Base-by-base conservation (phyloP, 2,329 filamentous ascomycete species). In the Colletotrichum musae region DNA sequence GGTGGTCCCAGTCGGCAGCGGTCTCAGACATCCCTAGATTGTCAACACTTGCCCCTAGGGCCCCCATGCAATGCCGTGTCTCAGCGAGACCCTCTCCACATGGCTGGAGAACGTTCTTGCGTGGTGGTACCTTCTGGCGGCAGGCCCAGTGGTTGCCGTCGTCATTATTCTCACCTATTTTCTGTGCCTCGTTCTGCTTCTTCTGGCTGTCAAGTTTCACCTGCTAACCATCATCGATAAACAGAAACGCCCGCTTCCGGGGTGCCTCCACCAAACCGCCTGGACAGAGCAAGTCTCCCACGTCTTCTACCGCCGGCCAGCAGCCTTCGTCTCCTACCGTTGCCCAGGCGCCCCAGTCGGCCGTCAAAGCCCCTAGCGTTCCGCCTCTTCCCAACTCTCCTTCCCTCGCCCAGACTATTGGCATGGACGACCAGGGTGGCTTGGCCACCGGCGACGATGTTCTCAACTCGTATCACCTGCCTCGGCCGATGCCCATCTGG, bases 401-500 rank as follows among this genome's bases (percentile, higher is more conserved):
- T 66, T 90, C 89, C 51, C 84, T 92, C 66, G 84, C 89, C 68
- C 87, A 90, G 77, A 90, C 88, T 70, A 91, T 94, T 81, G 89
- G 91, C 58, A 89, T 92, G 83, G 91, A 93, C 75, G 87, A 91
- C 75, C 81, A 87, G 75, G 84, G 81, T 74, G 83, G 85, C 77
- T 78, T 80, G 61, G 73, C 81, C 41, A 83, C 79, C 72, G 83
- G 81, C 68, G 88, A 91, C 74, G 87, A 89, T 65, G 79, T 88
- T 59, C 84, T 91, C 72, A 83, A 83, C 73, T 84, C 84, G 13
- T 91, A 91, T 76, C 89, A 91, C 74, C 84, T 93, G 69, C 91
- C 91, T 68, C 87, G 89, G 48, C 88, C 89, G 39, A 84, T 90
- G 69, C 93, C 93, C 16, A 83, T 93, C 70, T 94, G 93, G 90